Base-by-base conservation (phyloP, 164 flowering plant species). In the Liriodendron chinense region DNA sequence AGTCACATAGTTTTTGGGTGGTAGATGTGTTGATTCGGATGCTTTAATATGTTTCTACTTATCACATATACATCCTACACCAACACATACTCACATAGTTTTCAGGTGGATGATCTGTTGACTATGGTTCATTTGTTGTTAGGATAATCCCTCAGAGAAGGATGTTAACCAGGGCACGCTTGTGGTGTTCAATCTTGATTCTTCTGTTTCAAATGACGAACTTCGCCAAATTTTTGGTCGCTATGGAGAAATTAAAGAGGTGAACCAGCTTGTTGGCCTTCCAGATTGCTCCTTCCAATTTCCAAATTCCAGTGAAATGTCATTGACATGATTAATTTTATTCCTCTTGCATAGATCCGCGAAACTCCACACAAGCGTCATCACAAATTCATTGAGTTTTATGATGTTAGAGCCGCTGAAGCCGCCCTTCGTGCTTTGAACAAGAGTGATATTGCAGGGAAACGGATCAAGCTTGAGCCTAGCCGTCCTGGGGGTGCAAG, bases 241-340 rank as follows among this genome's bases (percentile, higher is more conserved):
- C 65, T 88, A 90, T 84, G 98, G 98, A 75, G 98, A 90, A 80
- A 85, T 92, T 77, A 92, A 89, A 77, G 92, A 90, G 89, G 94
- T 92, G 56, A 74, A 48, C 21, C 9, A 21, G 48, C 43, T 65
- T 43, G 53, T 18, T 16, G 8, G 26, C 50, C 9, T 26, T 71
- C 22, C 47, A 56, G 62, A 6, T 47, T 24, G 20, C 67, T 34
- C 3, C 7, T 9, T 47, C 53, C 56, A n/a, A 18, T 53, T 16
- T 47, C 20, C 10, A 69, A 69, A 20, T 69, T 69, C 14, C 47
- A 9, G 12, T 47, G 12, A 47, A 26, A 18, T 67, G 20, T 28
- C 47, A 48, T 47, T 47, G 71, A 14, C 22, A 8, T 28, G 56
- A 47, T 64, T 21, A 47, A 22, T 73, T 25, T 28, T 34, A 43